phyloP scores from a whole-genome alignment of 1,284 basidiomycete genomes.

The Schizophyllum amplum region DNA sequence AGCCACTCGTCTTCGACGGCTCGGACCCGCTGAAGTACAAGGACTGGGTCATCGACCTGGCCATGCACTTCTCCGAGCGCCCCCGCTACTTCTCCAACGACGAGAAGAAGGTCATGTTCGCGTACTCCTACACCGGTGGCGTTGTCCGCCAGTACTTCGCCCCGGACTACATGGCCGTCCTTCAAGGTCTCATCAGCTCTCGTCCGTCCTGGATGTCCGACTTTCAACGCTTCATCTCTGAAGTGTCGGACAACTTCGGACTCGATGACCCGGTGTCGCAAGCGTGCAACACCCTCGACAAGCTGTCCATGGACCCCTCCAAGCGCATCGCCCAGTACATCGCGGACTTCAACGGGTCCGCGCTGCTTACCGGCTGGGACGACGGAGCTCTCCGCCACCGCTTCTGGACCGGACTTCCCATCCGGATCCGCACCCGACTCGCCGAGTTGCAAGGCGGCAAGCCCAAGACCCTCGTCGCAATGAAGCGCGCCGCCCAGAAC shows the following conservation, averaged over 20 bases:
- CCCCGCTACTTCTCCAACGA: too few species aligned
- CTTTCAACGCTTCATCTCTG: conserved; percentile 2
- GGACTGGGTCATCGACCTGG: too few species aligned
- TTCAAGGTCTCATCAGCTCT: neutral
- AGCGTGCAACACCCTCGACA: conserved; percentile 2
- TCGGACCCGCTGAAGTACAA: too few species aligned
- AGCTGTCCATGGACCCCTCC: neutral
- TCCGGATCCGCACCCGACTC: too few species aligned
- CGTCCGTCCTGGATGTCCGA: conserved; percentile 4
- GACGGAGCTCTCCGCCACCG: conserved; percentile 3
- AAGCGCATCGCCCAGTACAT: conserved; percentile 1
- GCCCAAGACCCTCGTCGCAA: too few species aligned
- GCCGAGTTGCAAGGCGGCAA: too few species aligned
- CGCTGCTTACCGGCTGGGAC: conserved; percentile 1
- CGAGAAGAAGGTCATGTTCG: conserved; percentile 4
- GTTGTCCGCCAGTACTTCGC: conserved; percentile 7
- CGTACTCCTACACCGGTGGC: conserved; percentile 2
- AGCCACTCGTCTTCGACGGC: too few species aligned
- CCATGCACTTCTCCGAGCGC: too few species aligned
- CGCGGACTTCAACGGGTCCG: conserved; percentile 1
- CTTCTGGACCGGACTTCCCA: conserved; percentile 7
- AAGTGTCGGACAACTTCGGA: conserved; percentile 9
- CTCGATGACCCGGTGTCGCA: conserved; percentile 8
- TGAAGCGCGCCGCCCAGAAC: too few species aligned
- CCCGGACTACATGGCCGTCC: neutral